These are phyloP conservation scores for Grosmannia serpens DNA, from an alignment of 2,329 filamentous ascomycete species.

Conservation along the genomic window DNA sequence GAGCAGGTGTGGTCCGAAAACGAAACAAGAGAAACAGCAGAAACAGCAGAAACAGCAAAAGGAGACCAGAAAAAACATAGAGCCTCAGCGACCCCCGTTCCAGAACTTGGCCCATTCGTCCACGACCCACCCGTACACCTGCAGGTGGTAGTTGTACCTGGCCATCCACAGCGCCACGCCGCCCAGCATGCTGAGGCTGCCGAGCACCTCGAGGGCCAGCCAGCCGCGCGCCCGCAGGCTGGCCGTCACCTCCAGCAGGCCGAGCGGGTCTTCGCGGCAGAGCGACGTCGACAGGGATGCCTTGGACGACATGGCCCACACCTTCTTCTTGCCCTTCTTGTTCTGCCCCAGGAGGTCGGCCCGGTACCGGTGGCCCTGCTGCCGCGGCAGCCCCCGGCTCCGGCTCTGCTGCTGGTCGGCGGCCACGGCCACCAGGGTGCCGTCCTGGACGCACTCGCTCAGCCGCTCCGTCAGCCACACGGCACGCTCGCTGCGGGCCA, in stretches of 20 bases:
- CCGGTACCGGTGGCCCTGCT: neutral
- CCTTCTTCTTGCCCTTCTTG: neutral
- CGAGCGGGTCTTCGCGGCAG: slow-evolving; percentile 61
- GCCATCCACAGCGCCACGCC: slow-evolving; percentile 55
- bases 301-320: neutral
- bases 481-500: slow-evolving; percentile 51
- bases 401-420: slow-evolving; percentile 10
- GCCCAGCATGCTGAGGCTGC: slow-evolving; percentile 62
- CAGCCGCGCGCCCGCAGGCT: slow-evolving; percentile 54
- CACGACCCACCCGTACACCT: slow-evolving; percentile 16
- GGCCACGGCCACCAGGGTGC: slow-evolving; percentile 42
- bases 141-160: slow-evolving; percentile 17
- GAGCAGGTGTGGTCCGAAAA: neutral
- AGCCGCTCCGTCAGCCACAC: slow-evolving; percentile 58
- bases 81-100: slow-evolving; percentile 13
- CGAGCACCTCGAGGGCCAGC: slow-evolving; percentile 60
- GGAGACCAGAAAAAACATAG: neutral
- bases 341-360: neutral
- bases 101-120: slow-evolving; percentile 20
- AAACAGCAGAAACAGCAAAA: neutral
- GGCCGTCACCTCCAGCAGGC: slow-evolving; percentile 58
- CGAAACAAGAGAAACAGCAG: neutral
- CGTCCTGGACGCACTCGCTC: slow-evolving; percentile 55
- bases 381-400: neutral
- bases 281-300: slow-evolving; percentile 19